Base-by-base conservation (phyloP, 768 basidiomycete genomes). In the Rossbeevera mucosa region DNA sequence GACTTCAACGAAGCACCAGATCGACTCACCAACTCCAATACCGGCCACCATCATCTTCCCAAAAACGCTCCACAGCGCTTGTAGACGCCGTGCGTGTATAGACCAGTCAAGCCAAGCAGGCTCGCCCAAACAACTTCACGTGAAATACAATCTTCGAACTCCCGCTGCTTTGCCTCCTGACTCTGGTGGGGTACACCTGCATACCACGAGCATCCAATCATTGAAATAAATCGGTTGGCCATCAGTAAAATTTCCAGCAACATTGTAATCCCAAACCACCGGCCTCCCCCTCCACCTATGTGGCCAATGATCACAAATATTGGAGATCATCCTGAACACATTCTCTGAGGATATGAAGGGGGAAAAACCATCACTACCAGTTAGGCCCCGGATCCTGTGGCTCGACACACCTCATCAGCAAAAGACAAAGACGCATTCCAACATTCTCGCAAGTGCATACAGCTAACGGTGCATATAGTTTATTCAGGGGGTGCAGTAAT, bases 81-180 rank as follows among this genome's bases (percentile, higher is more conserved):
- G 73, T 22, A 76, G 74, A 44, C 87, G 81, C 78, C 72, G 80
- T 77, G 64, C 77, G 76, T 24, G 90, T 90, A 88, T 22, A 82
- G 55, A 5, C 88, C 87, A 5, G 81, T 77, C 4, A 77, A 77
- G 20, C 76, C 80, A 5, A 89, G 76, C 2, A 83, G 80, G 26
- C 73, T 81, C 0, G 85, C 79, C 18, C 87, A 86, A 36, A 86
- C 78, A 49, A 89, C 71, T 38, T 80, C 79, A 64, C 88, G 90
- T 1, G 83, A 76, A n/a, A 86, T 60, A 54, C 87, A 90, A 38
- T 88, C 84, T 44, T 74, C 67, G 56, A 70, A 59, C 12, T 57
- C 53, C 62, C 53, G 24, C 1, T 48, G 36, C n/a, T 53, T 48
- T 25, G 20, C 49, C 4, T 59, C 59, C n/a, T n/a, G n/a, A n/a